These are phyloP conservation scores for Dictyostelium citrinum DNA, from an alignment of 78 protist species.

Conservation along the genomic window DNA sequence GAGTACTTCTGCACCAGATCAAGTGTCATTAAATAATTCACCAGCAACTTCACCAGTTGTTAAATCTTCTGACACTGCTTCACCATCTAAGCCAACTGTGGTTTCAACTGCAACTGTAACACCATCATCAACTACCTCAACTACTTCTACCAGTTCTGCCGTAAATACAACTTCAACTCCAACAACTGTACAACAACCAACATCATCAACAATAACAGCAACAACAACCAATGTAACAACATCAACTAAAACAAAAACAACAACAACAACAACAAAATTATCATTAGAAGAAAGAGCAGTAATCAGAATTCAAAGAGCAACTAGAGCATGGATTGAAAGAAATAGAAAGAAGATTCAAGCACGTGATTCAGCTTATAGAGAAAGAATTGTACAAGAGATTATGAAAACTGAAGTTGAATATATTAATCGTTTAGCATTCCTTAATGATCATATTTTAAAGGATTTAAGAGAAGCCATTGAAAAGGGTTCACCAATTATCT, in stretches of 20 bases:
- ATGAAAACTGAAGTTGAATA: slow-evolving; percentile 51
- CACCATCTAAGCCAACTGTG: background rate
- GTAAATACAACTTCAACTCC: background rate
- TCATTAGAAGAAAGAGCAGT: slow-evolving; percentile 58
- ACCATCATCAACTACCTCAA: background rate
- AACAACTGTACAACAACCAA: background rate
- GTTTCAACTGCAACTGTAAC: background rate
- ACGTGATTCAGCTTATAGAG: slow-evolving; percentile 71
- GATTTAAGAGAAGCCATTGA: slow-evolving; percentile 63
- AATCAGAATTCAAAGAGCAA: slow-evolving; percentile 73
- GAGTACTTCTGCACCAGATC: background rate
- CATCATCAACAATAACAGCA: background rate
- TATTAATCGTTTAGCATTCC: slow-evolving; percentile 29
- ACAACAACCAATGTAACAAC: background rate
- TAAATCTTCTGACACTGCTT: background rate
- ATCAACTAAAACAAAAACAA: background rate
- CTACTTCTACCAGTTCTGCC: background rate
- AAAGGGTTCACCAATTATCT: slow-evolving; percentile 68
- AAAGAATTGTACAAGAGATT: slow-evolving; percentile 68
- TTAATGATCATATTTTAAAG: slow-evolving; percentile 31
- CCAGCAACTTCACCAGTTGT: background rate
- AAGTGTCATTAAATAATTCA: background rate
- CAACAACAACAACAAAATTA: background rate
- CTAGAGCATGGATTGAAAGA: slow-evolving; percentile 74
- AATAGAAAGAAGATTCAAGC: slow-evolving; percentile 25